Evolutionary conservation across 768 basidiomycete genomes (phyloP), one percentile per base, ranked within the genome.

Genomic region (Boletellus emodensis): DNA sequence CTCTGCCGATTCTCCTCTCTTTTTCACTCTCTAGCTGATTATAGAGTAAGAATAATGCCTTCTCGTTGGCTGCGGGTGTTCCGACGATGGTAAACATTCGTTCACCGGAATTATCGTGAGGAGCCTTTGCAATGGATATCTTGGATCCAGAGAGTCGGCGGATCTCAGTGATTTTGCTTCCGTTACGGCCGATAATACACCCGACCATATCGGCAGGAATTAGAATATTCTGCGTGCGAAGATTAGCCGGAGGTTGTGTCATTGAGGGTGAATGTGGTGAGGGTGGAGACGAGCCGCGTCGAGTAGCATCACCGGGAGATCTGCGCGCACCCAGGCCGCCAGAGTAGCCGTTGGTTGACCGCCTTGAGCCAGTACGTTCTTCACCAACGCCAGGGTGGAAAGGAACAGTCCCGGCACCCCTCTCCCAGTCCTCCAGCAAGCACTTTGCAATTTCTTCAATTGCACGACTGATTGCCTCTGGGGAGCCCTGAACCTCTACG

Each of bases 151-250:
- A 96, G 40, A 98, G 83, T 51, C 95, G 90, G 61, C 96, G 90
- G 66, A 99, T 99, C 71, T 99, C 96, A 46, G 95, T 98, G 62
- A 99, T 99, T 80, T 98, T 98, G 58, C 91, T 89, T 28, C 95
- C 95, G 68, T 87, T 91, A 57, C 94, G 90, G 52, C 95, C 95
- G 62, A 97, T 98, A 73, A 89, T 90, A 66, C 89, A 91, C 52
- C 86, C 94, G 55, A 99, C 96, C 96, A 99, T 99, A 75, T 99
- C 96, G 56, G 90, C 90, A 34, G 96, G 96, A 63, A 99, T 98
- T 60, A 96, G 95, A 60, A 99, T 98, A 72, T 95, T 97, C 73
- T 99, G 96, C 10, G 96, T 98, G 57, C 94, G 88, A 58, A 98
- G 79, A 70, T 94, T 94, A 42, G 89, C 79, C 30, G 82, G 75